phyloP scores from a whole-genome alignment of 306 rosid genomes.

The Casuarina equisetifolia region DNA sequence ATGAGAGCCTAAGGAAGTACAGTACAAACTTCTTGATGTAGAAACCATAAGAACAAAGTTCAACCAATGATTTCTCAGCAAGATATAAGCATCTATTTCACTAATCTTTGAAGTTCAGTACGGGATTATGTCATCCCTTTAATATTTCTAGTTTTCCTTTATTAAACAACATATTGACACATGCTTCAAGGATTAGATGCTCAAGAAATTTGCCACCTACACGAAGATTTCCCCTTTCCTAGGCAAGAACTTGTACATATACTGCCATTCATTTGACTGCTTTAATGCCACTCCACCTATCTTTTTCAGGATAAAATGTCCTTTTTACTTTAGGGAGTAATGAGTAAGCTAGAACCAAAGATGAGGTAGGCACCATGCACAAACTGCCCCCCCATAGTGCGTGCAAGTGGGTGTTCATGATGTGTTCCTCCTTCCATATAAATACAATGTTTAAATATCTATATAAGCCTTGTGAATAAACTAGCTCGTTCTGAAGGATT shows the following conservation, averaged over 20 bases:
- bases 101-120: not conserved
- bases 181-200: not conserved
- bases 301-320: not conserved
- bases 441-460: not conserved
- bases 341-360: not conserved
- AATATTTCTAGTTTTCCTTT: not conserved
- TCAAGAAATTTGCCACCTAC: not conserved
- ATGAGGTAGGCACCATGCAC: not conserved
- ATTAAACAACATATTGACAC: not conserved
- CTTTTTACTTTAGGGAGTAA: not conserved
- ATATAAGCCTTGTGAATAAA: too few relatives aligned
- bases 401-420: not conserved
- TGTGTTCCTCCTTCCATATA: not conserved
- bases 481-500: not conserved
- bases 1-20: not conserved
- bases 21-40: too few relatives aligned
- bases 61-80: not conserved
- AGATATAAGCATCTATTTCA: not conserved
- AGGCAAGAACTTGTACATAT: not conserved
- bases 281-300: not conserved
- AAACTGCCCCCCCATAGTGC: not conserved
- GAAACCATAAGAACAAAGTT: not conserved
- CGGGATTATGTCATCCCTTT: not conserved
- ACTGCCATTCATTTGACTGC: not conserved
- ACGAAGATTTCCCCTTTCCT: not conserved